Conservation (phyloP, 306 rosid genomes). For the Prosopis cineraria region DNA sequence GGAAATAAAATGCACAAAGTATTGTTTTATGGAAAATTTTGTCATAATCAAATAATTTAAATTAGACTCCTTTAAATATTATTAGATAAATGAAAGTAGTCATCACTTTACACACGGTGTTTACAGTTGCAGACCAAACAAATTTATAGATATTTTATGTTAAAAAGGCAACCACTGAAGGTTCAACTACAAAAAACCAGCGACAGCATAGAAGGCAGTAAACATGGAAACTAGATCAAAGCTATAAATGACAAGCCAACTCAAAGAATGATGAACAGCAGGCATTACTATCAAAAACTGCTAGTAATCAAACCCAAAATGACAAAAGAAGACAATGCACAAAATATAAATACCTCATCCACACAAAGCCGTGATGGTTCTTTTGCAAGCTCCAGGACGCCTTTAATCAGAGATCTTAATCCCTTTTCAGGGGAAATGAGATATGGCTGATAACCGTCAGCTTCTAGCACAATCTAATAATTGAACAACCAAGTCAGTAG, state of each 20-base stretch:
- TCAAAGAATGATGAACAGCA: slow-evolving; percentile 8
- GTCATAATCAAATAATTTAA: slow-evolving; percentile 10
- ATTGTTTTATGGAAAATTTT: neutral
- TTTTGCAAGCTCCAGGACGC: slow-evolving; percentile 96
- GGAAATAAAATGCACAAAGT: neutral
- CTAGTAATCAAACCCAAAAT: slow-evolving; percentile 8
- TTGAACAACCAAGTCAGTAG: slow-evolving; percentile 14
- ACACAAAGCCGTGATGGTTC: slow-evolving; percentile 98
- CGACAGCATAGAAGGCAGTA: neutral
- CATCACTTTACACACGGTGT: neutral
- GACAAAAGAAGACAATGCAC: slow-evolving; percentile 22
- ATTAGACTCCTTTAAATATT: neutral
- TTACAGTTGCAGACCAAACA: slow-evolving; percentile 4
- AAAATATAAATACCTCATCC: slow-evolving; percentile 74
- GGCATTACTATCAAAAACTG: neutral
- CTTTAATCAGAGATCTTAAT: slow-evolving; percentile 91
- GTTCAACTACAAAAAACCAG: neutral
- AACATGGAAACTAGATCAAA: slow-evolving; percentile 15
- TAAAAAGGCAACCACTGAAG: neutral
- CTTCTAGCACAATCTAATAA: slow-evolving; percentile 93
- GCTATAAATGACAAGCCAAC: neutral
- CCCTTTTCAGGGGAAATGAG: slow-evolving; percentile 99
- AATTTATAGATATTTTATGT: neutral
- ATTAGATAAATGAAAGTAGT: slow-evolving; percentile 8
- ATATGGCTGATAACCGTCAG: slow-evolving; percentile 99